A percentile compares a stretch with the other conserved stretches of the same genome.
Conservation (phyloP, 1,139 yeast genomes). For the Yamadazyma diddensiae region DNA sequence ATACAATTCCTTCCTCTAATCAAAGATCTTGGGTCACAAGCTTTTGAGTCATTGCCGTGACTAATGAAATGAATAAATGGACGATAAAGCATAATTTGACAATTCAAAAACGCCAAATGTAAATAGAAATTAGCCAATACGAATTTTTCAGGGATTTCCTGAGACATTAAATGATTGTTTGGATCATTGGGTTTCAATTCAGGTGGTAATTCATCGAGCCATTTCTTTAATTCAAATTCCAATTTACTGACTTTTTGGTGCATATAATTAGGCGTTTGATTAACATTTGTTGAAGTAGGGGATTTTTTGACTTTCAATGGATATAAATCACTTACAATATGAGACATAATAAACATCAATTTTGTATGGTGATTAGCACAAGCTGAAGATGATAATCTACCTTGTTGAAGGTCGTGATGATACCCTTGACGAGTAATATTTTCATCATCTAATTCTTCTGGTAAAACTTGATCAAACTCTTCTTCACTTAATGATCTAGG, state of each 20-base stretch:
- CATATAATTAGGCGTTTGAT: conserved; percentile 36
- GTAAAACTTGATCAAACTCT: conserved; percentile 87
- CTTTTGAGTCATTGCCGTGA: conserved; percentile 39
- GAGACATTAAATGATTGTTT: conserved; percentile 17
- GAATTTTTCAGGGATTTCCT: conserved; percentile 54
- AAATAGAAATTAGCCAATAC: conserved; percentile 72
- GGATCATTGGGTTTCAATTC: conserved; percentile 77
- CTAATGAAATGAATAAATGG: conserved; percentile 86
- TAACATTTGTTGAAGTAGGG: conserved; percentile 5
- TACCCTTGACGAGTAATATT: conserved; percentile 67
- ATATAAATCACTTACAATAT: conserved; percentile 41
- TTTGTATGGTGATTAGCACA: conserved; percentile 87
- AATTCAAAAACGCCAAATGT: conserved; percentile 77
- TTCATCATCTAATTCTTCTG: conserved; percentile 84
- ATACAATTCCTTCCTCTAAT: conserved; percentile 84
- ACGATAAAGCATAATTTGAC: conserved; percentile 80
- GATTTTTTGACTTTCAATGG: conserved; percentile 32
- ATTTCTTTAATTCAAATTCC: conserved; percentile 68
- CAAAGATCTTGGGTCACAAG: conserved; percentile 45
- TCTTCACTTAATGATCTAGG: conserved; percentile 75
- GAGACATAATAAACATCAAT: conserved; percentile 50
- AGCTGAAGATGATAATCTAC: conserved; percentile 65
- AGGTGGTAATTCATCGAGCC: conserved; percentile 72
- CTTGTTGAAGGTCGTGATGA: conserved; percentile 34
- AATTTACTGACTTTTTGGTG: conserved; percentile 68